phyloP scores from a whole-genome alignment of 768 basidiomycete species.

The Trametopsis cervina region DNA sequence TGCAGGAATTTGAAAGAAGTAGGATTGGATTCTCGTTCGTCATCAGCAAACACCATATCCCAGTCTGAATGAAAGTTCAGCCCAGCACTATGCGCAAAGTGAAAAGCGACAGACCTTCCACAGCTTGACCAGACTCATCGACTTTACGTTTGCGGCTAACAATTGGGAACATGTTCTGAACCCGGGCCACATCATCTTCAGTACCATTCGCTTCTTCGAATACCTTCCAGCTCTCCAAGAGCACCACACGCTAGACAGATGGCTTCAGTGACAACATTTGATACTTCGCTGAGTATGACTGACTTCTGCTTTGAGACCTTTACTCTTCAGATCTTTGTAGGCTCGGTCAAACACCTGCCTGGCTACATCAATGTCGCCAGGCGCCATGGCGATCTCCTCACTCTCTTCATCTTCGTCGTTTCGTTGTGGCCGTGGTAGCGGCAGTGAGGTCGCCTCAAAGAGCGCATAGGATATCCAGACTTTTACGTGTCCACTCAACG shows the following conservation, averaged over 20 bases:
- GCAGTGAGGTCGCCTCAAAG: conserved; percentile 79
- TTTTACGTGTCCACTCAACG: conserved; percentile 87
- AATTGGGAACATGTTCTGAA: conserved; percentile 90
- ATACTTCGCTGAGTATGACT: conserved; percentile 14
- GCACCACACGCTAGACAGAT: conserved; percentile 66
- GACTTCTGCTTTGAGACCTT: conserved; percentile 85
- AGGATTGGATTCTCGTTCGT: conserved; percentile 90
- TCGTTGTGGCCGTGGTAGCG: conserved; percentile 50
- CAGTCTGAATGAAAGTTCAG: conserved; percentile 49
- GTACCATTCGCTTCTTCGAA: conserved; percentile 83
- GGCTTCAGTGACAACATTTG: no score
- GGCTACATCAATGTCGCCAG: conserved; percentile 64
- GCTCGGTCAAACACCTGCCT: conserved; percentile 78
- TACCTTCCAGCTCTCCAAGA: conserved; percentile 92
- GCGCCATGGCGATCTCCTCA: conserved; percentile 52
- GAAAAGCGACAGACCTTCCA: conserved; percentile 59
- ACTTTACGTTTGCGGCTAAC: conserved; percentile 80
- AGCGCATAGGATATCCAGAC: conserved; percentile 95
- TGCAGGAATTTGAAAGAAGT: conserved; percentile 94
- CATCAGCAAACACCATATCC: conserved; percentile 94
- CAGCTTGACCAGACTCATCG: conserved; percentile 79
- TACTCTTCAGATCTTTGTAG: conserved; percentile 79
- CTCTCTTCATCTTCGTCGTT: conserved; percentile 55
- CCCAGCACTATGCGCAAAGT: not conserved
- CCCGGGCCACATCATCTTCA: conserved; percentile 66